Conservation (phyloP, 768 basidiomycete species). For the Lentinus tigrinus region DNA sequence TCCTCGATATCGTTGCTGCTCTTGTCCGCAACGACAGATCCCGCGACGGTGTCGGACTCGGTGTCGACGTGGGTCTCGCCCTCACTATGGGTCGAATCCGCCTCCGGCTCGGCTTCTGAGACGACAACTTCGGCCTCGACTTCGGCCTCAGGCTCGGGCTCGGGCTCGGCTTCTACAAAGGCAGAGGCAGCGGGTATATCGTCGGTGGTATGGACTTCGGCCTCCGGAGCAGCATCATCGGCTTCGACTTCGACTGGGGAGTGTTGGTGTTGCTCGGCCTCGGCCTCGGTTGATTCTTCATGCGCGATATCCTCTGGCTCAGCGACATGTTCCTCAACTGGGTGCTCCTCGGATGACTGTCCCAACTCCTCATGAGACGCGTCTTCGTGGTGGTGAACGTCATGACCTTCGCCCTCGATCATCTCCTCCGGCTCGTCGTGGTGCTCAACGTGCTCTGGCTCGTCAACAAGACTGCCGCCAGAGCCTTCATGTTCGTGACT, state of each 20-base stretch:
- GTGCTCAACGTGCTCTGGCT: slow-evolving; percentile 16
- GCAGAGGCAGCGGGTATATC: neutral
- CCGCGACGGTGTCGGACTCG: slow-evolving; percentile 22
- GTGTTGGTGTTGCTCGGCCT: too few species aligned
- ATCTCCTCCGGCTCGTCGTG: slow-evolving; percentile 28
- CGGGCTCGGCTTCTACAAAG: neutral
- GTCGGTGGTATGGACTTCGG: neutral
- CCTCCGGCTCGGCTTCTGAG: slow-evolving; percentile 4
- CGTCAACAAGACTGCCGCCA: slow-evolving; percentile 17
- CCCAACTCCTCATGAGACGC: slow-evolving; percentile 1
- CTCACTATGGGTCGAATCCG: slow-evolving; percentile 15
- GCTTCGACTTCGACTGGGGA: neutral
- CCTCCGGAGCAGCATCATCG: neutral
- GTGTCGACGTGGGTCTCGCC: slow-evolving; percentile 16
- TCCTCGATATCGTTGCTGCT: slow-evolving; percentile 52
- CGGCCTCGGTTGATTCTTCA: neutral
- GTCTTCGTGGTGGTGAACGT: slow-evolving; percentile 15
- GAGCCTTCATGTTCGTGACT: slow-evolving; percentile 23
- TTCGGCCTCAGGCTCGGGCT: neutral
- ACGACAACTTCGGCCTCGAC: slow-evolving; percentile 5
- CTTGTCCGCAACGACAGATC: slow-evolving; percentile 14
- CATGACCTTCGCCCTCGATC: slow-evolving; percentile 1
- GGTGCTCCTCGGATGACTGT: neutral
- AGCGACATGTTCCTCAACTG: neutral
- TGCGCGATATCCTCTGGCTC: slow-evolving; percentile 8